These are phyloP conservation scores for Hypholoma sublateritium DNA, from an alignment of 768 basidiomycete species.

Conservation along the genomic window DNA sequence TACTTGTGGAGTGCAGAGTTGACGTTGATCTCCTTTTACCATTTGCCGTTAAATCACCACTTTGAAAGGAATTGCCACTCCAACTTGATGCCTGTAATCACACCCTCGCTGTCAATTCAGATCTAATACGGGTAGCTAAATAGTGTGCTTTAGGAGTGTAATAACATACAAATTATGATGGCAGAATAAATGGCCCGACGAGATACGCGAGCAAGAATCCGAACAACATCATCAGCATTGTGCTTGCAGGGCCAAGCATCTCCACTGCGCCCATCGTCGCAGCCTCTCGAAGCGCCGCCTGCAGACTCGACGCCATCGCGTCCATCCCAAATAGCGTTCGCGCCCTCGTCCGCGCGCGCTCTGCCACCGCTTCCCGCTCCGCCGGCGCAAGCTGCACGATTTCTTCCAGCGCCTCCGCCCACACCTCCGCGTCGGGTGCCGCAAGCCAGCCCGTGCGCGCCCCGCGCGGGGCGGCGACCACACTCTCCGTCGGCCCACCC, in stretches of 20 bases:
- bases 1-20: too few relatives aligned
- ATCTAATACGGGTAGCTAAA: too few relatives aligned
- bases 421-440: slow-evolving; percentile 56
- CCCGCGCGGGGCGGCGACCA: slow-evolving; percentile 35
- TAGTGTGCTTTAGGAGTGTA: too few relatives aligned
- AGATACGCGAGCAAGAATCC: slow-evolving; percentile 32
- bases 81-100: too few relatives aligned
- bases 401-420: slow-evolving; percentile 68
- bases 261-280: slow-evolving; percentile 50
- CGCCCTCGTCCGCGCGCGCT: slow-evolving; percentile 62
- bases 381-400: slow-evolving; percentile 46
- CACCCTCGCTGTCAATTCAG: too few relatives aligned
- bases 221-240: slow-evolving; percentile 26
- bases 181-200: slow-evolving; percentile 20
- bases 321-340: slow-evolving; percentile 71
- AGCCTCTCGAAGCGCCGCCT: slow-evolving; percentile 53
- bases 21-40: too few relatives aligned
- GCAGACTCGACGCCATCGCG: slow-evolving; percentile 64
- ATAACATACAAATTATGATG: not conserved
- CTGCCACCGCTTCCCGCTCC: slow-evolving; percentile 49
- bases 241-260: slow-evolving; percentile 14
- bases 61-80: too few relatives aligned
- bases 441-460: slow-evolving; percentile 80
- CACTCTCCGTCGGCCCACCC: slow-evolving; percentile 90
- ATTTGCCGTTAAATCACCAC: too few relatives aligned